Evolutionary conservation across 495 filamentous ascomycete genomes (phyloP).

Genomic region (Podospora appendiculata): DNA sequence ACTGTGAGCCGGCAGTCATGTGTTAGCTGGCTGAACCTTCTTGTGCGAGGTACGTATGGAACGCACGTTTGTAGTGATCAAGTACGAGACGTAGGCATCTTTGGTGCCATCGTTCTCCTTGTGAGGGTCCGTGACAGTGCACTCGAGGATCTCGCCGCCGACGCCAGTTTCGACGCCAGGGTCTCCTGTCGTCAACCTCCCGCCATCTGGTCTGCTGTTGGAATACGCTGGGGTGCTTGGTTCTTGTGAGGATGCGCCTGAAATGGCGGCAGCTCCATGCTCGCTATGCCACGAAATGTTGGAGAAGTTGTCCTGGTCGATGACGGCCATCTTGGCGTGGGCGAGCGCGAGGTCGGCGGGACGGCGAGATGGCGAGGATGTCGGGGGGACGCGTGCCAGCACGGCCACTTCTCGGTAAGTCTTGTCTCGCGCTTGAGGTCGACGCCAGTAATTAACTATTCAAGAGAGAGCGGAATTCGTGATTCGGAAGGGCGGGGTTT

Average conservation of each 20-base stretch:
- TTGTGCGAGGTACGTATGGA: too few species aligned
- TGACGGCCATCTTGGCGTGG: slow-evolving; percentile 31
- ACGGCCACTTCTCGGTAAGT: too few species aligned
- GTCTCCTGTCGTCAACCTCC: slow-evolving; percentile 16
- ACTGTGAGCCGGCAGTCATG: slow-evolving; percentile 41
- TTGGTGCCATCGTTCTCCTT: slow-evolving; percentile 98
- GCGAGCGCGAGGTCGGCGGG: neutral
- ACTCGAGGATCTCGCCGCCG: slow-evolving; percentile 75
- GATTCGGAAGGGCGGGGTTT: too few species aligned
- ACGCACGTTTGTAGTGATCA: slow-evolving; percentile 82
- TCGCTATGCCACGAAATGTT: slow-evolving; percentile 42
- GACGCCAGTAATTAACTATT: too few species aligned
- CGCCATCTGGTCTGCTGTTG: slow-evolving; percentile 14
- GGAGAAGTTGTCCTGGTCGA: slow-evolving; percentile 44
- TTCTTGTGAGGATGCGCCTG: slow-evolving; percentile 10
- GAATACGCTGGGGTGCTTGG: slow-evolving; percentile 7
- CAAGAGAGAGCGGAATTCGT: too few species aligned
- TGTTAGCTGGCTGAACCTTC: too few species aligned
- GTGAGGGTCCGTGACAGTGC: slow-evolving; percentile 68
- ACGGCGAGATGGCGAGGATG: neutral
- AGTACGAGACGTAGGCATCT: slow-evolving; percentile 91
- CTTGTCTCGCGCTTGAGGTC: too few species aligned
- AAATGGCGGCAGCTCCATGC: slow-evolving; percentile 8
- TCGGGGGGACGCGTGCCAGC: neutral
- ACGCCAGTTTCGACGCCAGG: slow-evolving; percentile 49